Percentiles rank a stretch among this genome's conserved stretches.
These are phyloP conservation scores for Jacaranda mimosifolia DNA, from an alignment of 257 asterid species.

Conservation along the genomic window DNA sequence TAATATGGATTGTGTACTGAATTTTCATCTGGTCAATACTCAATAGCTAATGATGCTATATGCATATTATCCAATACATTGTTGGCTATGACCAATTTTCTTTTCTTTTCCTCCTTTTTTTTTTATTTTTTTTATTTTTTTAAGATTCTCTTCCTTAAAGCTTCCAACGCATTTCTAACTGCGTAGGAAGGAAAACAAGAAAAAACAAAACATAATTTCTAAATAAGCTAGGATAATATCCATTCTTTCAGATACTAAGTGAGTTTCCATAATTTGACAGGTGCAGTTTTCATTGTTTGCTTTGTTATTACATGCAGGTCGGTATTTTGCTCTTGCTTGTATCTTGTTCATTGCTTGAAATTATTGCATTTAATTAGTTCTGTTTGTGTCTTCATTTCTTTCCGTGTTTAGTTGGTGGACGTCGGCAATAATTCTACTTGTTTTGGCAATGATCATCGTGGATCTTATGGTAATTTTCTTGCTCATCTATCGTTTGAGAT, in stretches of 20 bases:
- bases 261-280: constrained; percentile 44
- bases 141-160: too few species aligned
- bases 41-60: too few species aligned
- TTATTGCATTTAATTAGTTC: neutral
- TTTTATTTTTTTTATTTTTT: too few species aligned
- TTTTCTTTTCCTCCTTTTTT: too few species aligned
- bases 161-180: too few species aligned
- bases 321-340: constrained; percentile 33
- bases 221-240: too few species aligned
- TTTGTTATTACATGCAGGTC: constrained; percentile 70
- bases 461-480: constrained; percentile 63
- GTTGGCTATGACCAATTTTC: too few species aligned
- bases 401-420: constrained; percentile 66
- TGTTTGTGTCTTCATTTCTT: constrained; percentile 7
- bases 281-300: constrained; percentile 74
- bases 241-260: neutral
- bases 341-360: neutral
- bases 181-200: too few species aligned
- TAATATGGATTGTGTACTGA: neutral
- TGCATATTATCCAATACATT: too few species aligned
- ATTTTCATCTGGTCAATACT: neutral
- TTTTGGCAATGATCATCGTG: constrained; percentile 69
- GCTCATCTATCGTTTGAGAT: neutral
- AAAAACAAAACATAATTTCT: too few species aligned
- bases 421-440: constrained; percentile 70